Evolutionary conservation across 768 basidiomycete species (phyloP).

Genomic region (Macrolepiota albuminosa): DNA sequence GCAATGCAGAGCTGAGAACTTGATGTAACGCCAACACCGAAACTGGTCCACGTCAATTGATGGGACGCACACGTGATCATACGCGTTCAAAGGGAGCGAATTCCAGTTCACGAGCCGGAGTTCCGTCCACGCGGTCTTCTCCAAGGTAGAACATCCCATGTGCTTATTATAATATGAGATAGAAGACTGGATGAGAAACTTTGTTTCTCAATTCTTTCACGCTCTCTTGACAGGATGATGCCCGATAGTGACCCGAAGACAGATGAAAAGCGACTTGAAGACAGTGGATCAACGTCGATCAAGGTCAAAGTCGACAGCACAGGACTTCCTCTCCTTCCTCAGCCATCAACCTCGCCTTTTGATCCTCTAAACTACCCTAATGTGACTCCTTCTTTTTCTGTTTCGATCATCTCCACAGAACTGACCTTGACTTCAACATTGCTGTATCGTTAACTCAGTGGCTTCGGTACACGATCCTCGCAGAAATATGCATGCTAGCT

Average conservation of each 20-base stretch:
- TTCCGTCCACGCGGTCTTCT: neutral
- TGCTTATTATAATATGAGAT: neutral
- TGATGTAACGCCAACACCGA: no score
- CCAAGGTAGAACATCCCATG: no score
- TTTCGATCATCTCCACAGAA: neutral
- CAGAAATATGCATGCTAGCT: constrained; percentile 29
- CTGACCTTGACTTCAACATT: neutral
- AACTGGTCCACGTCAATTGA: constrained; percentile 1
- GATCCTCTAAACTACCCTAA: constrained; percentile 40
- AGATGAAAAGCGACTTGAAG: neutral
- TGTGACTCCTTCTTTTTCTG: constrained; percentile 12
- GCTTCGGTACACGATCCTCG: constrained; percentile 29
- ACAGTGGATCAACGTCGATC: neutral
- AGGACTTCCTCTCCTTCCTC: constrained; percentile 38
- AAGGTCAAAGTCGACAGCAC: constrained; percentile 26
- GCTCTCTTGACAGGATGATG: neutral
- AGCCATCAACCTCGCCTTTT: constrained; percentile 32
- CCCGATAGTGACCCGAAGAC: neutral
- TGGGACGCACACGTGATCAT: neutral
- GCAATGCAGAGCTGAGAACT: neutral
- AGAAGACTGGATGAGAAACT: neutral
- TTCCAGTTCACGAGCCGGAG: neutral
- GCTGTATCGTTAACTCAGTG: constrained; percentile 19
- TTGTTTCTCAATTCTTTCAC: neutral
- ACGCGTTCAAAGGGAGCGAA: neutral